Evolutionary conservation across 768 basidiomycete species (phyloP), one percentile per base, ranked within the genome.

Genomic region (Amanita rubescens): DNA sequence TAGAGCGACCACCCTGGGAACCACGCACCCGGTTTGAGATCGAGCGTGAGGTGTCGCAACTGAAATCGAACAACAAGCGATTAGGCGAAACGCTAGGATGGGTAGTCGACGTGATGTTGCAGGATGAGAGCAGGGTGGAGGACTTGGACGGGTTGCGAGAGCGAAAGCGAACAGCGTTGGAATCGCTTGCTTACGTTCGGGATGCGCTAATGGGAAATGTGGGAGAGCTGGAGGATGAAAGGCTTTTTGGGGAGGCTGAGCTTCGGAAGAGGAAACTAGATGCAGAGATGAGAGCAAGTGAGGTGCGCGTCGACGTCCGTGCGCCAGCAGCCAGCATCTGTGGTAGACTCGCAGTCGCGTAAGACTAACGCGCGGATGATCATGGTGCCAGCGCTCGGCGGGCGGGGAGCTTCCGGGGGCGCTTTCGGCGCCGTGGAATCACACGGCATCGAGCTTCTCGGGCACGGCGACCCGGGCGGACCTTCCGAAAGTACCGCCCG

Each of bases 181-280:
- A 90, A 61, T 82, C 84, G 10, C 70, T 93, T 35, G 75, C 85
- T 10, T 88, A 91, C 67, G 83, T 90, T 53, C 75, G 87, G 57
- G 90, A 91, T 58, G 74, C 90, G 14, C 69, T 93, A 37, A 74
- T 78, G 55, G 79, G 81, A 33, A 73, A 74, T 51, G 67, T 72
- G 9, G 67, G 67, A 25, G 71, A 75, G 22, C 63, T 91, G 41
- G 89, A 92, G 19, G 82, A 85, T 38, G 81, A 81, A 24, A 75
- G 84, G 45, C 69, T 92, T 38, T 69, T 82, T 52, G 78, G 82
- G 32, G 84, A 82, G 56, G 71, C 76, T 68, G 68, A 75, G 55
- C 64, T 69, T 49, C 61, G 60, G 41, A 73, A 69, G 60, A 72
- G 72, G 60, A 70, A 62, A 50, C 47, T 57, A 53, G 68, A 64